These are phyloP conservation scores for Inonotus hispidus DNA, from an alignment of 1,284 basidiomycete species.

Conservation along the genomic window DNA sequence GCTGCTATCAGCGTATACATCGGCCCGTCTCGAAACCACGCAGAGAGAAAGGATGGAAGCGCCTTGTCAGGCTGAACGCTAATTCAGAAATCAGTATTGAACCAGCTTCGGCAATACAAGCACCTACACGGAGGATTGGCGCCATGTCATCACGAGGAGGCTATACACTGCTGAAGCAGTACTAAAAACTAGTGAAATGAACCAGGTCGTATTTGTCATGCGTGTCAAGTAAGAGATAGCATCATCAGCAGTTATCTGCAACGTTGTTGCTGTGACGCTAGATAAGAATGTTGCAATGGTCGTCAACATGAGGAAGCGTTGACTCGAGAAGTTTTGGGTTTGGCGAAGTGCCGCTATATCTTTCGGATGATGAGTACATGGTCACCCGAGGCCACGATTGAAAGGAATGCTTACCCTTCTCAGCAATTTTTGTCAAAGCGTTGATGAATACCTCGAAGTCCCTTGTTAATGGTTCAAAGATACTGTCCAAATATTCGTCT, in stretches of 20 bases:
- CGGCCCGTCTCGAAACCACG: background rate
- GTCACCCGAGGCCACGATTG: background rate
- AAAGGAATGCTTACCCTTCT: background rate
- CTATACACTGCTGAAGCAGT: conserved; percentile 10
- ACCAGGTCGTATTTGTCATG: background rate
- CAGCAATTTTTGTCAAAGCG: background rate
- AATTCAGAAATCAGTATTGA: background rate
- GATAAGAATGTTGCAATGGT: conserved; percentile 12
- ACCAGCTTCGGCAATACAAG: background rate
- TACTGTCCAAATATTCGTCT: background rate
- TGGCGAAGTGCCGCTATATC: background rate
- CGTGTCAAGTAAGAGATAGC: background rate
- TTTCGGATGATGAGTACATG: background rate
- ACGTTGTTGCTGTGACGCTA: conserved; percentile 11
- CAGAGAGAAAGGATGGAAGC: background rate
- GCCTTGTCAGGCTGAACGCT: background rate
- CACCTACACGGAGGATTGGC: conserved; percentile 3
- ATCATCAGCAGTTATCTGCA: conserved; percentile 1
- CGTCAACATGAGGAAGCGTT: conserved; percentile 2
- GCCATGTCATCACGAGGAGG: conserved; percentile 11
- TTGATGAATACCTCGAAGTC: background rate
- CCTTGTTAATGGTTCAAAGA: background rate
- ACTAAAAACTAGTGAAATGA: conserved; percentile 9
- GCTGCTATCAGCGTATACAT: background rate
- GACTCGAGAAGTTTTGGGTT: background rate